Evolutionary conservation across 2,329 filamentous ascomycete genomes (phyloP).

Genomic region (Pezicula radicicola): DNA sequence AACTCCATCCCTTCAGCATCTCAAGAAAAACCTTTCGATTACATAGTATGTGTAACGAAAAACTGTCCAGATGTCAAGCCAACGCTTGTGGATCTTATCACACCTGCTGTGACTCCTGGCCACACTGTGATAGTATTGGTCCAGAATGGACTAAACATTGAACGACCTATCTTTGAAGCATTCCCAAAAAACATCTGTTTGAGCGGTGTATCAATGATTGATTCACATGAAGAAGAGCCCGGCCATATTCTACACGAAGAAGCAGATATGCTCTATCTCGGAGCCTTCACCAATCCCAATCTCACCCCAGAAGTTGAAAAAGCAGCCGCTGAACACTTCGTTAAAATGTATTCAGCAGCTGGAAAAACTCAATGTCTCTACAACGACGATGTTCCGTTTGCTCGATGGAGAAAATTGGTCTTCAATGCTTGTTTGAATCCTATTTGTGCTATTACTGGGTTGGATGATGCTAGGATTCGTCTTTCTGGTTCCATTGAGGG

Average conservation of each 20-base stretch:
- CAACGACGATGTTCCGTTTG: constrained; percentile 10
- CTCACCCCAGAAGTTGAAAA: constrained; percentile 8
- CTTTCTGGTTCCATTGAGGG: constrained; percentile 21
- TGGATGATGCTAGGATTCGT: constrained; percentile 16
- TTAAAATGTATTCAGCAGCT: constrained; percentile 11
- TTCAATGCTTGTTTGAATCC: constrained; percentile 17
- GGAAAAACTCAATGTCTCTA: constrained; percentile 8
- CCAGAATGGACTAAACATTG: constrained; percentile 18
- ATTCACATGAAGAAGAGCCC: constrained; percentile 10
- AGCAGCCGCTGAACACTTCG: constrained; percentile 6
- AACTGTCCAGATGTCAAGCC: constrained; percentile 30
- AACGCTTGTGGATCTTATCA: constrained; percentile 9
- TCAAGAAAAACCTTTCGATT: not conserved
- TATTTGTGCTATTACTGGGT: constrained; percentile 12
- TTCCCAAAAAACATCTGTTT: constrained; percentile 16
- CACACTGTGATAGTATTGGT: constrained; percentile 14
- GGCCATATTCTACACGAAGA: constrained; percentile 14
- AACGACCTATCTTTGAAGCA: constrained; percentile 11
- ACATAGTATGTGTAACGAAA: constrained; percentile 12
- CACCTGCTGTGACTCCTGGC: constrained; percentile 13
- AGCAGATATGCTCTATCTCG: constrained; percentile 10
- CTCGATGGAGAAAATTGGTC: constrained; percentile 15
- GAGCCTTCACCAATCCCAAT: constrained; percentile 12
- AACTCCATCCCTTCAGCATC: constrained; percentile 15
- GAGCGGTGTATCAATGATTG: constrained; percentile 16